These are phyloP conservation scores for Lachnellula hyalina DNA, from an alignment of 2,329 filamentous ascomycete genomes.

Conservation along the genomic window DNA sequence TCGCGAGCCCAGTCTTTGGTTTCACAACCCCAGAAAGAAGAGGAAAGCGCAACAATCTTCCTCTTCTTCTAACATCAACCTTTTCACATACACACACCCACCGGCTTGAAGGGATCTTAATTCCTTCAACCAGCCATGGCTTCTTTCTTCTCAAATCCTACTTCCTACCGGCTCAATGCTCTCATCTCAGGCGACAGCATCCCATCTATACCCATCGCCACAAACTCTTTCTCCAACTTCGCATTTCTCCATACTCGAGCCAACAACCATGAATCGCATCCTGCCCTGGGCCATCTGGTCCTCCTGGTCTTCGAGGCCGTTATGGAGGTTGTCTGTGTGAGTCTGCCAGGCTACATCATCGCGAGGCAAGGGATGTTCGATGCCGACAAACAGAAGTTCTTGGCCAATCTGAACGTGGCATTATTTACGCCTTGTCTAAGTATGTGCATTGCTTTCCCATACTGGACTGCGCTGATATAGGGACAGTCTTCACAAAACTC, in stretches of 20 bases:
- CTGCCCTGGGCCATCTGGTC: conserved; percentile 38
- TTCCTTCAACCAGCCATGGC: neutral
- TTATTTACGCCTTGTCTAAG: conserved; percentile 96
- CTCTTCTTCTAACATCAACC: neutral
- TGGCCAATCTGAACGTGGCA: conserved; percentile 93
- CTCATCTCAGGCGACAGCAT: conserved; percentile 31
- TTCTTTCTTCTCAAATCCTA: conserved; percentile 40
- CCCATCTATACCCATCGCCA: conserved; percentile 17
- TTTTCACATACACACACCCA: neutral
- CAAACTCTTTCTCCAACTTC: conserved; percentile 20
- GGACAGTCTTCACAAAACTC: conserved; percentile 86
- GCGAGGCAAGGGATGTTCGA: conserved; percentile 89
- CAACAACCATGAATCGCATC: conserved; percentile 34
- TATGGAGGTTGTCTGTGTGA: conserved; percentile 91
- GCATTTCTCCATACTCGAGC: conserved; percentile 19
- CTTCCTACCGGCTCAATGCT: conserved; percentile 40
- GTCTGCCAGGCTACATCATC: conserved; percentile 87
- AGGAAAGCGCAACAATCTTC: no score
- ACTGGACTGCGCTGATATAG: conserved; percentile 8
- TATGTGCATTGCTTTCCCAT: conserved; percentile 41
- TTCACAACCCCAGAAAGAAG: no score
- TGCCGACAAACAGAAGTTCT: conserved; percentile 91
- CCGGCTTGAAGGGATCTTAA: no score
- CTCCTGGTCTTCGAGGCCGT: conserved; percentile 80
- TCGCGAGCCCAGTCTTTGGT: no score